Conservation (phyloP, 202 grass and related monocot genomes). For the Schoenoplectus triqueter region DNA sequence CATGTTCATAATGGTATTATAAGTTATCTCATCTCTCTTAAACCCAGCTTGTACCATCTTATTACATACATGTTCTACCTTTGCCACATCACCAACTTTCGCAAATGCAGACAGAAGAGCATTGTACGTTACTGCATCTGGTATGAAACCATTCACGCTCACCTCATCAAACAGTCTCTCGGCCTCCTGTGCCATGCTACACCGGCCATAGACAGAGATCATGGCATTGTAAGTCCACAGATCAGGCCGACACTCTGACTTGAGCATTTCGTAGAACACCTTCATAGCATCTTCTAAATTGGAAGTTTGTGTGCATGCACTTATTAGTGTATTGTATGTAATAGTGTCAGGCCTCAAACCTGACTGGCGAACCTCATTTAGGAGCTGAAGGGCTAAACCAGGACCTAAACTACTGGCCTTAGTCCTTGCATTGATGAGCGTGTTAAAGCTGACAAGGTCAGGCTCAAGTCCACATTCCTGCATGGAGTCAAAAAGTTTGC, state of each 20-base stretch:
- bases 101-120: slow-evolving; percentile 80
- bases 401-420: slow-evolving; percentile 57
- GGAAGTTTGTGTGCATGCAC: slow-evolving; percentile 66
- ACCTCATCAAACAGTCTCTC: slow-evolving; percentile 68
- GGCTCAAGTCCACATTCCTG: slow-evolving; percentile 66
- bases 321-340: slow-evolving; percentile 93
- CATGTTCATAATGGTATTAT: slow-evolving; percentile 96
- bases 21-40: slow-evolving; percentile 85
- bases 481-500: slow-evolving; percentile 72
- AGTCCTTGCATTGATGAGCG: slow-evolving; percentile 83
- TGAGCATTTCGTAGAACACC: slow-evolving; percentile 63
- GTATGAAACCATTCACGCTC: slow-evolving; percentile 63
- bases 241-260: slow-evolving; percentile 65
- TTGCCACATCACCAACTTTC: slow-evolving; percentile 56
- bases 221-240: slow-evolving; percentile 93
- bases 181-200: slow-evolving; percentile 56
- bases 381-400: slow-evolving; percentile 62
- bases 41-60: slow-evolving; percentile 81
- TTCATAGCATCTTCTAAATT: slow-evolving; percentile 64
- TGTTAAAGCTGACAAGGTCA: slow-evolving; percentile 95
- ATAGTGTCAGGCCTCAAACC: slow-evolving; percentile 83
- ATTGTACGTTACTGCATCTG: slow-evolving; percentile 88
- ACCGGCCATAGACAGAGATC: slow-evolving; percentile 62
- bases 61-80: slow-evolving; percentile 69
- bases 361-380: slow-evolving; percentile 62